Evolutionary conservation across 768 basidiomycete species (phyloP).

Genomic region (Gelatoporia subvermispora): DNA sequence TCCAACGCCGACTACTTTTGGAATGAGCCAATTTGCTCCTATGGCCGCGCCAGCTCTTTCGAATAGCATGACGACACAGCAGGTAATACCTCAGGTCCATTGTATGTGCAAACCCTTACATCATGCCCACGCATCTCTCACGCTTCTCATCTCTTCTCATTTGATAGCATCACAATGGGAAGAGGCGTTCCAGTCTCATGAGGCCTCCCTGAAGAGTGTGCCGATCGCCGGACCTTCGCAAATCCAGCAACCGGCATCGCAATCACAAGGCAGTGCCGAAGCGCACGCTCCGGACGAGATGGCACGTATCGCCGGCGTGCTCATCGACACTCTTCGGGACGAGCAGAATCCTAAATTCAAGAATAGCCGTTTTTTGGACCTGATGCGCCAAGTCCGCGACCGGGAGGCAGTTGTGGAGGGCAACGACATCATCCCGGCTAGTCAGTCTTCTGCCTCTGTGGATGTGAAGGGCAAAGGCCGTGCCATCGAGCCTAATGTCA

Average conservation of each 20-base stretch:
- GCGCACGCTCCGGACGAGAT: slow-evolving; percentile 60
- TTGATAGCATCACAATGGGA: slow-evolving; percentile 49
- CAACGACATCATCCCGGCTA: slow-evolving; percentile 61
- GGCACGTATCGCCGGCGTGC: slow-evolving; percentile 71
- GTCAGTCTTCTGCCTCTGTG: slow-evolving; percentile 17
- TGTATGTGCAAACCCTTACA: background rate
- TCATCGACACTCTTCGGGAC: slow-evolving; percentile 70
- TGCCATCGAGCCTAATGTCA: slow-evolving; percentile 9
- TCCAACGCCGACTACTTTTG: background rate
- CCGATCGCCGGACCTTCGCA: background rate
- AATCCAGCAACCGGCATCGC: slow-evolving; percentile 9
- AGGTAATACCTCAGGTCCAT: background rate
- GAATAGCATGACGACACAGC: background rate
- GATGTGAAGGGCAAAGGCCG: slow-evolving; percentile 70
- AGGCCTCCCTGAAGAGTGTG: slow-evolving; percentile 23
- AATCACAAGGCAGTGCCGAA: slow-evolving; percentile 3
- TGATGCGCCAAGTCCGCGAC: slow-evolving; percentile 85
- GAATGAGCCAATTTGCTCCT: background rate
- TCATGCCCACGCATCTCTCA: too few species aligned
- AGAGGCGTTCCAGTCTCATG: slow-evolving; percentile 57
- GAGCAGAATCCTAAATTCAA: slow-evolving; percentile 83
- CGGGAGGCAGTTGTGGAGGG: slow-evolving; percentile 73
- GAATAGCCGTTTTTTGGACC: slow-evolving; percentile 75
- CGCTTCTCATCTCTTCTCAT: too few species aligned
- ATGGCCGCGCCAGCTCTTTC: background rate